phyloP scores from a whole-genome alignment of 2,329 filamentous ascomycete species.

The Cladosporium phlei region DNA sequence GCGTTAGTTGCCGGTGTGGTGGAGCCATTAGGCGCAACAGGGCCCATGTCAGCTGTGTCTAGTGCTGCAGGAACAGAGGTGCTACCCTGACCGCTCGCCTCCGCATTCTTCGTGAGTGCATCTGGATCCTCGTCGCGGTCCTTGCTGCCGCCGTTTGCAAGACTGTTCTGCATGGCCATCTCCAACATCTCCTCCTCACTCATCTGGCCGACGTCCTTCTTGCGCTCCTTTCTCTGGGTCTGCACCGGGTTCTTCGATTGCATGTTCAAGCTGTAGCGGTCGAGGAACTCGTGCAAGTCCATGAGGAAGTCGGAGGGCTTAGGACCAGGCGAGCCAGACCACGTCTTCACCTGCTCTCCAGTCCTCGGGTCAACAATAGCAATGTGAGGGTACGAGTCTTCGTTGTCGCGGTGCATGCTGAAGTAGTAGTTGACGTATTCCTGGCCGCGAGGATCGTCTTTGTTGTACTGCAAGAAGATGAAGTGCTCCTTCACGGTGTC shows the following conservation, averaged over 20 bases:
- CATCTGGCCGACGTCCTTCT: conserved; percentile 76
- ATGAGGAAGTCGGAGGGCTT: conserved; percentile 76
- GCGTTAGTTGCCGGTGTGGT: conserved; percentile 15
- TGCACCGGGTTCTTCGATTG: conserved; percentile 92
- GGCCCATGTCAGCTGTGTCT: conserved; percentile 27
- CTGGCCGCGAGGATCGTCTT: conserved; percentile 70
- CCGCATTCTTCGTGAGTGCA: conserved; percentile 65
- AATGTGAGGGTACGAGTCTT: conserved; percentile 92
- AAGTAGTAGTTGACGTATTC: conserved; percentile 93
- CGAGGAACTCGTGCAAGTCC: conserved; percentile 92
- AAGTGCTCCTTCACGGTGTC: conserved; percentile 88
- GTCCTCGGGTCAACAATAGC: conserved; percentile 93
- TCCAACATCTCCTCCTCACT: conserved; percentile 97
- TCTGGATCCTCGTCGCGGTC: conserved; percentile 74
- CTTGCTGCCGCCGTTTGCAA: conserved; percentile 52
- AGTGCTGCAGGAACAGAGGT: conserved; percentile 20
- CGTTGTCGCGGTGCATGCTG: conserved; percentile 62
- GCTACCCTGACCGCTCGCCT: conserved; percentile 17
- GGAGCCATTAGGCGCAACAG: conserved; percentile 14
- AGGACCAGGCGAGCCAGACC: conserved; percentile 80
- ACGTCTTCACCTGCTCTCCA: conserved; percentile 94
- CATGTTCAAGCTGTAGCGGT: conserved; percentile 83
- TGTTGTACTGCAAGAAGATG: conserved; percentile 90
- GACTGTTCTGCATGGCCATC: conserved; percentile 84
- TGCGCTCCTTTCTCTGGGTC: conserved; percentile 62